A percentile compares a stretch with the other conserved stretches of the same genome.
These are phyloP conservation scores for Eucalyptus marginata DNA, from an alignment of 345 rosid genomes.

Conservation along the genomic window DNA sequence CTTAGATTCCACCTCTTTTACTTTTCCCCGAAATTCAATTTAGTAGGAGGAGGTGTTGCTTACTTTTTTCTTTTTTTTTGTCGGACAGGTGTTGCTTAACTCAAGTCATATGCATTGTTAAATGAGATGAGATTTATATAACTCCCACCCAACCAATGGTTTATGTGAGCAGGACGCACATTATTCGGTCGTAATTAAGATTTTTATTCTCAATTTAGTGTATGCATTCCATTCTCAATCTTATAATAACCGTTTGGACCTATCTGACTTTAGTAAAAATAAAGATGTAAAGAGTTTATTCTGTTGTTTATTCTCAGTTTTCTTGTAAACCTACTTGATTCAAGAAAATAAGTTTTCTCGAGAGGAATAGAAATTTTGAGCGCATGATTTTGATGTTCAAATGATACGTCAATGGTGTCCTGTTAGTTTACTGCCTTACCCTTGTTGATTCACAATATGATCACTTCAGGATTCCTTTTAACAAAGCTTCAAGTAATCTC, in stretches of 20 bases:
- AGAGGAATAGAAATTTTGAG: background rate
- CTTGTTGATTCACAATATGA: background rate
- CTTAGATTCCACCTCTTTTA: background rate
- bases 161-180: background rate
- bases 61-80: background rate
- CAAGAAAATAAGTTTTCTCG: background rate
- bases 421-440: background rate
- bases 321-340: background rate
- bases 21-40: background rate
- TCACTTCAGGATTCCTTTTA: background rate
- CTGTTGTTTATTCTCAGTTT: background rate
- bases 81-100: background rate
- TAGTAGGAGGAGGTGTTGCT: background rate
- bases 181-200: background rate
- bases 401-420: background rate
- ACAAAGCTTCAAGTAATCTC: background rate
- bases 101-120: background rate
- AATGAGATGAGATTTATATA: background rate
- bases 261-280: background rate
- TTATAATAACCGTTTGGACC: background rate
- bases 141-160: background rate
- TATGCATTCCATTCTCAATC: background rate
- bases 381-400: background rate
- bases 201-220: background rate
- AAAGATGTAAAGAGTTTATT: background rate